Percentiles rank a stretch among this genome's conserved stretches.
Conservation (phyloP, 495 filamentous ascomycete genomes). For the Penicillium soppii region DNA sequence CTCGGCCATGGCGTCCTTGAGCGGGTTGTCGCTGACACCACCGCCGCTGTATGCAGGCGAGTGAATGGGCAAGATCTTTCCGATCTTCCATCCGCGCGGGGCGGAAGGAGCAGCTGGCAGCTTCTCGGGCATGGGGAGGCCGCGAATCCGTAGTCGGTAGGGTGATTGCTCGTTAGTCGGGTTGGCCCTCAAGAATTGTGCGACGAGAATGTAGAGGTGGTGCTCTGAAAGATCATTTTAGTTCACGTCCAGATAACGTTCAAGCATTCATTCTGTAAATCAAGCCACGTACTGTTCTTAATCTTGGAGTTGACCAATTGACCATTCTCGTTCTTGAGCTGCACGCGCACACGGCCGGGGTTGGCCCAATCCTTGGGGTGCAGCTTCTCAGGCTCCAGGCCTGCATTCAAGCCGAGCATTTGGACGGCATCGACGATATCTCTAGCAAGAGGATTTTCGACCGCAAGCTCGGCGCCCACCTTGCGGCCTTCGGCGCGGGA, state of each 20-base stretch:
- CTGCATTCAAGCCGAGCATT: constrained; percentile 66
- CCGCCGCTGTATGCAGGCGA: constrained; percentile 87
- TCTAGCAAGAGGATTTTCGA: constrained; percentile 81
- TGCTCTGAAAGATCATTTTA: constrained; percentile 55
- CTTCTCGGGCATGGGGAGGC: constrained; percentile 64
- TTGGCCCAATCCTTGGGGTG: constrained; percentile 99
- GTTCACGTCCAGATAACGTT: background rate
- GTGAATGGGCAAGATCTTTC: constrained; percentile 77
- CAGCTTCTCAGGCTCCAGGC: constrained; percentile 86
- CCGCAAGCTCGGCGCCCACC: constrained; percentile 67
- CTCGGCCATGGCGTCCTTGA: constrained; percentile 97
- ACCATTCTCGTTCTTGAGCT: constrained; percentile 61
- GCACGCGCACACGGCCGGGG: constrained; percentile 81
- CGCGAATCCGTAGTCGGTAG: constrained; percentile 63
- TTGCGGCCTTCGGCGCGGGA: constrained; percentile 75
- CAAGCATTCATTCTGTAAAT: background rate
- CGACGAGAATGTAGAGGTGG: constrained; percentile 78
- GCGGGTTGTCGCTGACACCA: constrained; percentile 91
- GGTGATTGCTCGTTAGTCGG: constrained; percentile 71
- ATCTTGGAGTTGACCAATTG: constrained; percentile 49
- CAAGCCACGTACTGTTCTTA: constrained; percentile 67
- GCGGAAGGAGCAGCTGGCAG: constrained; percentile 69
- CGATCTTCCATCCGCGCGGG: constrained; percentile 91
- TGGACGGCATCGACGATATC: constrained; percentile 86
- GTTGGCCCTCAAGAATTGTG: constrained; percentile 68